A percentile compares a stretch with the other conserved stretches of the same genome.
These are phyloP conservation scores for Pyrus betulifolia DNA, from an alignment of 306 rosid species.

Conservation along the genomic window DNA sequence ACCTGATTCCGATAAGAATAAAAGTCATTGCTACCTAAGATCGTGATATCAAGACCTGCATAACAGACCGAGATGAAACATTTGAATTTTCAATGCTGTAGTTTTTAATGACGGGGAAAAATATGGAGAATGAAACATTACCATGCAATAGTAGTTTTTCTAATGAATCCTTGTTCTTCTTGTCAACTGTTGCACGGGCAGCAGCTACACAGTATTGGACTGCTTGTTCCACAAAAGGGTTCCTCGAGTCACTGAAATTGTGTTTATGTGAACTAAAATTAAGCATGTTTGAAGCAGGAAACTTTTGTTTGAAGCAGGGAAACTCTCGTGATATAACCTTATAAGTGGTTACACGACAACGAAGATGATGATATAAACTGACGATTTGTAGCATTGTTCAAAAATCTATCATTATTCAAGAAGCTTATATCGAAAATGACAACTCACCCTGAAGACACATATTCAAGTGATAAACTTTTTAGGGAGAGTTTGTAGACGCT, in stretches of 20 bases:
- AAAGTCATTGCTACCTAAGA: conserved; percentile 86
- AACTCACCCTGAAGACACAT: conserved; percentile 55
- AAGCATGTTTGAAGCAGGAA: not conserved
- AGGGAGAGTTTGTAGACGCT: conserved; percentile 58
- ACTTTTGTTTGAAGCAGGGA: not conserved
- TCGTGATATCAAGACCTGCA: conserved; percentile 87
- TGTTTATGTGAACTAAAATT: not conserved
- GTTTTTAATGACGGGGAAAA: conserved; percentile 6
- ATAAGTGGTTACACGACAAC: too few relatives aligned
- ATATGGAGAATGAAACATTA: conserved; percentile 12
- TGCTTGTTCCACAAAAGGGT: conserved; percentile 93
- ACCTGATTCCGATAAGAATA: conserved; percentile 90
- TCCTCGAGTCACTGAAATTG: conserved; percentile 63
- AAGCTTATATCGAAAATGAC: not conserved
- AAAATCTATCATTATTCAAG: not conserved
- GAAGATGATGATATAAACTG: not conserved
- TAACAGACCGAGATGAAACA: conserved; percentile 26
- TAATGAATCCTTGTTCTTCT: conserved; percentile 43
- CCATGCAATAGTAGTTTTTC: conserved; percentile 74
- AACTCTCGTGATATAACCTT: not conserved
- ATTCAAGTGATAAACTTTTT: conserved; percentile 44
- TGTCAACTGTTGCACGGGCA: conserved; percentile 58
- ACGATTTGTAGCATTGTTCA: not conserved
- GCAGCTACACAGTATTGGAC: conserved; percentile 87
- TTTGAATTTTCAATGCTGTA: conserved; percentile 2